Conservation (phyloP, 2,329 filamentous ascomycete species). For the Trichoderma simmonsii region DNA sequence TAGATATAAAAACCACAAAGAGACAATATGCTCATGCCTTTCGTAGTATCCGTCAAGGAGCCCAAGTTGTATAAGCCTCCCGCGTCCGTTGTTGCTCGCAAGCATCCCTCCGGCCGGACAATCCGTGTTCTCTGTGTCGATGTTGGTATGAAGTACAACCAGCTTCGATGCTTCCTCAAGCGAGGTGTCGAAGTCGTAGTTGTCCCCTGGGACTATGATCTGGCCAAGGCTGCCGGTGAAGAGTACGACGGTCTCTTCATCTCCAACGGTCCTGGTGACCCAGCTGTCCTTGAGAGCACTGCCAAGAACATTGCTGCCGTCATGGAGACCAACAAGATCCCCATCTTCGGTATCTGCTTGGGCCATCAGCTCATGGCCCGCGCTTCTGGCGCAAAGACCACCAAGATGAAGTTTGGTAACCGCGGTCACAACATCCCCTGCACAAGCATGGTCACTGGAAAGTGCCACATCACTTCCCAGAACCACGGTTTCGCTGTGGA, state of each 20-base stretch:
- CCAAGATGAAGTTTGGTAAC: constrained; percentile 99
- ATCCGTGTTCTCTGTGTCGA: constrained; percentile 90
- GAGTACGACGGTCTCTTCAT: constrained; percentile 97
- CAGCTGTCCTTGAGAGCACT: constrained; percentile 76
- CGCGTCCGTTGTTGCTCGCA: constrained; percentile 67
- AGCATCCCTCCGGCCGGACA: constrained; percentile 82
- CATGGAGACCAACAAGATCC: constrained; percentile 74
- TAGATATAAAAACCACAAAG: neutral
- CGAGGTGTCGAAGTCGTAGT: constrained; percentile 92
- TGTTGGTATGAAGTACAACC: constrained; percentile 98
- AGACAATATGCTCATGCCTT: constrained; percentile 37
- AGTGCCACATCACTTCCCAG: constrained; percentile 98
- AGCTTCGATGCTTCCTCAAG: constrained; percentile 86
- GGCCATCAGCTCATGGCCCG: constrained; percentile 91
- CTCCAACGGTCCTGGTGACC: constrained; percentile 96
- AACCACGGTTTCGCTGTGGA: constrained; percentile 98
- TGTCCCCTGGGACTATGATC: constrained; percentile 94
- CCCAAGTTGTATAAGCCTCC: constrained; percentile 83
- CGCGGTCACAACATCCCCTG: constrained; percentile 98
- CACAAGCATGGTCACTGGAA: constrained; percentile 90
- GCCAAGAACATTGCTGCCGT: constrained; percentile 75
- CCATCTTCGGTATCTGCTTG: constrained; percentile 94
- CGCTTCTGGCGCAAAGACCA: constrained; percentile 78
- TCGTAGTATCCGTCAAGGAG: constrained; percentile 78
- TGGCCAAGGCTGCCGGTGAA: constrained; percentile 69